Percentiles rank a stretch among this genome's conserved stretches.
phyloP scores from a whole-genome alignment of 441 rosid species.

The Gossypium gossypioides region DNA sequence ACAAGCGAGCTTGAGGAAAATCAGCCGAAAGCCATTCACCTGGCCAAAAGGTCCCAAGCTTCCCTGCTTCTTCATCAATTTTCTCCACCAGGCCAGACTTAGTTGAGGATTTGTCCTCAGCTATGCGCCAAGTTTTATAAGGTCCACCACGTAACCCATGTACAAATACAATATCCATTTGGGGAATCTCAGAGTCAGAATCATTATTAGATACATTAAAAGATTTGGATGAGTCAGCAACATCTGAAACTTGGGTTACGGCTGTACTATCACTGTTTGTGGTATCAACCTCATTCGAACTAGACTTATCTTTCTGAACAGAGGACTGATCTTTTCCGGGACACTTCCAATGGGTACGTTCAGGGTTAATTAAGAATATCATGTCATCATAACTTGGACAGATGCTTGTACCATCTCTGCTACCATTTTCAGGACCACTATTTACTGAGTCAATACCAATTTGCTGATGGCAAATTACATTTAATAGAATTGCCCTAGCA shows the following conservation, averaged over 20 bases:
- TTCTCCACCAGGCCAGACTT: constrained; percentile 94
- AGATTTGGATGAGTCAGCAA: constrained; percentile 24
- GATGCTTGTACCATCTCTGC: constrained; percentile 26
- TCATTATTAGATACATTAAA: constrained; percentile 25
- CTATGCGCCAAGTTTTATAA: constrained; percentile 86
- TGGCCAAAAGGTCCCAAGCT: constrained; percentile 93
- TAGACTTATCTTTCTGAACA: constrained; percentile 21
- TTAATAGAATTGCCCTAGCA: constrained; percentile 75
- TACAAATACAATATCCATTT: constrained; percentile 75
- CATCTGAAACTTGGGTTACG: constrained; percentile 24
- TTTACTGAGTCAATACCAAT: constrained; percentile 24
- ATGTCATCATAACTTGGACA: constrained; percentile 67
- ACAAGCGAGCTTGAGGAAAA: constrained; percentile 77
- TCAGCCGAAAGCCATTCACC: constrained; percentile 91
- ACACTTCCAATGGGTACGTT: constrained; percentile 71
- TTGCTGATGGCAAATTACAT: constrained; percentile 55
- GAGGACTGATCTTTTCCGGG: constrained; percentile 32
- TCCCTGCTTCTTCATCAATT: constrained; percentile 98
- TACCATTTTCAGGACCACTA: constrained; percentile 25
- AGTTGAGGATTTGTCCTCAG: constrained; percentile 78
- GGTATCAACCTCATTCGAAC: constrained; percentile 27
- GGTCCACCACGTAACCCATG: constrained; percentile 97
- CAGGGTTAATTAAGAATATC: constrained; percentile 80
- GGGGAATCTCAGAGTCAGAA: constrained; percentile 39
- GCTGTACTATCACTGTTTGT: constrained; percentile 17